Evolutionary conservation across 108 stramenopile species (phyloP).

Genomic region (Parmales sp.): DNA sequence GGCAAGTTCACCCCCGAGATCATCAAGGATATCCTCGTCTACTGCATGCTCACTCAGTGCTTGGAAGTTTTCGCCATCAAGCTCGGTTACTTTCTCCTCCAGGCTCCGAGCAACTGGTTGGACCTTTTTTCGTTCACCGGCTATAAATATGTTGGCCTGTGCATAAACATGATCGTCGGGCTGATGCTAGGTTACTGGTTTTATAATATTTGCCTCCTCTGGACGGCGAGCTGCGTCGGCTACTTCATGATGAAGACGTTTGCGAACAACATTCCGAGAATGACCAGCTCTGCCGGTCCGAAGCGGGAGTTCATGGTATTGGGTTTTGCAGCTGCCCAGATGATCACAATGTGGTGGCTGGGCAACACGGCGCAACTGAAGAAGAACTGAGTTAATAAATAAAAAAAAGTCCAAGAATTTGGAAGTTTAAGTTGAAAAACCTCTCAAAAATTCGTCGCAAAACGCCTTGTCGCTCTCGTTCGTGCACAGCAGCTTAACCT

Average conservation of each 20-base stretch:
- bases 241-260: slow-evolving; percentile 82
- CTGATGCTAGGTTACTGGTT: slow-evolving; percentile 44
- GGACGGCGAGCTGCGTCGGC: slow-evolving; percentile 62
- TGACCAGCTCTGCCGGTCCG: slow-evolving; percentile 52
- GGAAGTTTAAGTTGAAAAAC: too few relatives aligned
- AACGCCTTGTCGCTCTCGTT: too few relatives aligned
- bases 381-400: too few relatives aligned
- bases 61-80: slow-evolving; percentile 79
- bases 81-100: slow-evolving; percentile 78
- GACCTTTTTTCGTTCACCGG: slow-evolving; percentile 71
- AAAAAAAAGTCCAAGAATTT: too few relatives aligned
- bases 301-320: slow-evolving; percentile 77
- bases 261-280: slow-evolving; percentile 60
- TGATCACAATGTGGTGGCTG: slow-evolving; percentile 79
- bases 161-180: slow-evolving; percentile 64
- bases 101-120: slow-evolving; percentile 48
- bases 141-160: slow-evolving; percentile 78
- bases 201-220: slow-evolving; percentile 67
- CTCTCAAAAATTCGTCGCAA: too few relatives aligned
- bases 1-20: slow-evolving; percentile 83
- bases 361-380: slow-evolving; percentile 54
- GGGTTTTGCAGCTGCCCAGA: slow-evolving; percentile 68
- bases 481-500: too few relatives aligned
- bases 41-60: slow-evolving; percentile 75
- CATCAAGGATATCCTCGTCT: slow-evolving; percentile 71